Evolutionary conservation across 2,329 filamentous ascomycete species (phyloP).

Genomic region (Fusarium burgessii): DNA sequence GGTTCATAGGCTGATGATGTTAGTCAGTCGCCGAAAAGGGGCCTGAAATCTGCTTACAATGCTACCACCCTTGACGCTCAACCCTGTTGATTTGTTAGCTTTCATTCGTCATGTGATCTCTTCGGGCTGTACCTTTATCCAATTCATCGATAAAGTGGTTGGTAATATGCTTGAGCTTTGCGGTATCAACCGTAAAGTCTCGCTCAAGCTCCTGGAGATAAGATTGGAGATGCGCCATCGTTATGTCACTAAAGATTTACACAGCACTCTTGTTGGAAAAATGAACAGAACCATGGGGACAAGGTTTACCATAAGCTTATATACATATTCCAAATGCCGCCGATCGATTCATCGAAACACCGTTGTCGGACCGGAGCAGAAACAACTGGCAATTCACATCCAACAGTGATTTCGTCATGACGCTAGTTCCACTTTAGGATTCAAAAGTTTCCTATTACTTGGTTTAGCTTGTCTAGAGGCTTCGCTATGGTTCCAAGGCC

Average conservation of each 20-base stretch:
- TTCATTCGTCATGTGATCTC: accelerated
- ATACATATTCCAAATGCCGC: neutral
- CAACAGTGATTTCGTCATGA: neutral
- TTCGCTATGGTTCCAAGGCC: neutral
- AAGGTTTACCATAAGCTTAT: neutral
- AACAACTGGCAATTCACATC: neutral
- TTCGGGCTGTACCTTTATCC: neutral
- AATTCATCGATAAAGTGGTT: conserved; percentile 9
- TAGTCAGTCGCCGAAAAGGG: neutral
- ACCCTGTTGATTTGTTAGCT: neutral
- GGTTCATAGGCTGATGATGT: conserved; percentile 4
- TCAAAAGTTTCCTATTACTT: neutral
- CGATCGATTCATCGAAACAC: neutral
- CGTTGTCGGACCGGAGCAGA: neutral
- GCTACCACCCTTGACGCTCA: neutral
- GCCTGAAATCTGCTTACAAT: neutral
- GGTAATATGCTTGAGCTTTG: conserved; percentile 12
- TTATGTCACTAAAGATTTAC: accelerated
- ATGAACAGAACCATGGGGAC: accelerated
- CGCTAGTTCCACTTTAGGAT: neutral
- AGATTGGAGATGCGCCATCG: neutral
- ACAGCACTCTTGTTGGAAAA: accelerated
- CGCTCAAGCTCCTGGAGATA: conserved; percentile 1
- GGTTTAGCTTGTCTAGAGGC: neutral
- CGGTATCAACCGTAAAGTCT: conserved; percentile 5